phyloP scores from a whole-genome alignment of 192 early-diverging fungal species.

The Coemansia sp. region DNA sequence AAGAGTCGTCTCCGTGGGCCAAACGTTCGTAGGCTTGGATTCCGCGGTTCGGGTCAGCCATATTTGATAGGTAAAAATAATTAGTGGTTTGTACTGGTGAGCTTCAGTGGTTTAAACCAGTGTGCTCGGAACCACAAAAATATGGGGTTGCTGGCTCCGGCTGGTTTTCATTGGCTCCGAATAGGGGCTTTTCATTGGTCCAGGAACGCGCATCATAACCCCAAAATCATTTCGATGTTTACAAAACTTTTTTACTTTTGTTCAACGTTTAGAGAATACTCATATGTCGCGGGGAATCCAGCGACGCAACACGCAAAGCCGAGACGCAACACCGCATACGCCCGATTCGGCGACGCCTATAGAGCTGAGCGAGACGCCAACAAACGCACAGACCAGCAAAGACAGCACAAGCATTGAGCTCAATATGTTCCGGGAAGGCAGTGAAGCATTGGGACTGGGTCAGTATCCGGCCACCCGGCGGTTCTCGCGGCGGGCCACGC shows the following conservation, averaged over 20 bases:
- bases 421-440: background rate
- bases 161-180: too few relatives aligned
- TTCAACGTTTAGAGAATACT: background rate
- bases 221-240: too few relatives aligned
- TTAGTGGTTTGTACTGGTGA: too few relatives aligned
- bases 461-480: conserved; percentile 40
- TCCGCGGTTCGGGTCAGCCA: conserved; percentile 41
- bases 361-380: background rate
- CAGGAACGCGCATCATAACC: too few relatives aligned
- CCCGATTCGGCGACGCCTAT: background rate
- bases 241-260: background rate
- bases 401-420: conserved; percentile 1
- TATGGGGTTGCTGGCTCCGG: too few relatives aligned
- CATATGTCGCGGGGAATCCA: background rate
- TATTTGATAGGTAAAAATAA: background rate
- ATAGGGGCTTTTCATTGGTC: too few relatives aligned
- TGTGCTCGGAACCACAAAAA: too few relatives aligned
- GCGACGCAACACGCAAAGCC: conserved; percentile 3
- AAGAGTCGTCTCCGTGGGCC: conserved; percentile 27
- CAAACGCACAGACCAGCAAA: background rate
- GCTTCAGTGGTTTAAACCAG: too few relatives aligned
- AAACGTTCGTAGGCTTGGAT: conserved; percentile 55
- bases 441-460: conserved; percentile 31
- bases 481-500: conserved; percentile 12
- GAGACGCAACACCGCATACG: background rate